phyloP scores from a whole-genome alignment of 345 rosid species.

The Aegle marmelos region DNA sequence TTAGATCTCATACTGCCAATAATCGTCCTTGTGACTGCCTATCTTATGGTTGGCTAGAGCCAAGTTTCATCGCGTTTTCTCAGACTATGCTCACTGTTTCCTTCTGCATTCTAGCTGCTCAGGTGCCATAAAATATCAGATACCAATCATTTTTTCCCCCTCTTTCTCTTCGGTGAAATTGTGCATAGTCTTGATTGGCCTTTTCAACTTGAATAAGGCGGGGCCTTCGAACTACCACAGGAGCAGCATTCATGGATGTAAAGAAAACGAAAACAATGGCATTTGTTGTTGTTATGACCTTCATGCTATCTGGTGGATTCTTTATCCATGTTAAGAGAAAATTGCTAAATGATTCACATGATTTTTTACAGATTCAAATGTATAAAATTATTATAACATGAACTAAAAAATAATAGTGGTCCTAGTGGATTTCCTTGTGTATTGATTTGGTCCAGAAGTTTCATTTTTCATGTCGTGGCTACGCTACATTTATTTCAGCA shows the following conservation, averaged over 20 bases:
- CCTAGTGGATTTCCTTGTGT: background rate
- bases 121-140: background rate
- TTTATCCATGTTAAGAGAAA: constrained; percentile 24
- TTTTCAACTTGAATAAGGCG: constrained; percentile 10
- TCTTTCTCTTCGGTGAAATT: background rate
- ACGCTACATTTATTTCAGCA: constrained; percentile 25
- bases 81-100: constrained; percentile 27
- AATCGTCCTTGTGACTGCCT: constrained; percentile 21
- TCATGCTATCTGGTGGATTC: constrained; percentile 38
- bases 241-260: constrained; percentile 36
- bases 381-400: background rate
- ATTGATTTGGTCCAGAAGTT: constrained; percentile 20
- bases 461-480: constrained; percentile 37
- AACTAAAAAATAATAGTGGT: too few species aligned
- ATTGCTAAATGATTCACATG: background rate
- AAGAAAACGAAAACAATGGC: constrained; percentile 34
- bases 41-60: constrained; percentile 31
- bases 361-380: background rate
- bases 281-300: constrained; percentile 30
- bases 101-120: constrained; percentile 28
- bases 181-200: background rate
- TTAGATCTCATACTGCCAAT: constrained; percentile 31
- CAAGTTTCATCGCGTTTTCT: constrained; percentile 17
- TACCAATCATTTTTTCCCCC: background rate
- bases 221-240: constrained; percentile 36